Base-by-base conservation (phyloP, 78 protist genomes). In the Salpingoeca rosetta region DNA sequence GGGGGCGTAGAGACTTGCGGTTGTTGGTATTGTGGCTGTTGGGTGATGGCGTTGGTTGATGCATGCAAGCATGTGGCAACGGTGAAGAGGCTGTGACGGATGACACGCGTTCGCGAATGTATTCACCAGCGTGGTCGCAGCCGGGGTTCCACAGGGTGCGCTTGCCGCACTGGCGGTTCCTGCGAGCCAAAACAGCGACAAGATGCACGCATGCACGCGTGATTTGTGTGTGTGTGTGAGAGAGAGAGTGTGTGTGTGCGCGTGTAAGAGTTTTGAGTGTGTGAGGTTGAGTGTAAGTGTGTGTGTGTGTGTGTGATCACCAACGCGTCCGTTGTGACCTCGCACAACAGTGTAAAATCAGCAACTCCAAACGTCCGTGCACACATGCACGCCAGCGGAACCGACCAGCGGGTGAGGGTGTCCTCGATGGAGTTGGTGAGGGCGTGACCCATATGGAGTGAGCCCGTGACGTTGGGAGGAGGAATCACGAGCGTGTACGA, bases 381-480 rank as follows among this genome's bases (percentile, higher is more conserved):
- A n/a, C n/a, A n/a, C n/a, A n/a, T n/a, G n/a, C n/a, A n/a, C n/a
- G n/a, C n/a, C n/a, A n/a, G n/a, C n/a, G n/a, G n/a, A n/a, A 40
- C 74, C 11, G 40, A 79, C 94, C 94, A 94, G 51, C 98, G 88
- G 80, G 85, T 76, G 39, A 94, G 31, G 22, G 94, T 10, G 85
- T 95, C 98, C 84, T 97, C 96, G 41, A 97, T 82, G 72, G 99
- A 83, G 36, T 38, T 86, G 22, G 97, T 95, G 81, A 98, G 90
- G n/a, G 99, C 99, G 88, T 98, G 99, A 25, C 99, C 99, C 3
- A 99, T 41, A 89, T 99, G 99, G 31, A 99, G 93, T 3, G 92
- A 12, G 37, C 99, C 99, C 22, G 99, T 99, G 81, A 99, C 99
- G 90, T 99, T 99, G 41, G 99, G 99, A 44, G 99, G 99, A 37